Evolutionary conservation across 352 stramenopile genomes (phyloP).

Genomic region (Salisapilia sapeloensis): DNA sequence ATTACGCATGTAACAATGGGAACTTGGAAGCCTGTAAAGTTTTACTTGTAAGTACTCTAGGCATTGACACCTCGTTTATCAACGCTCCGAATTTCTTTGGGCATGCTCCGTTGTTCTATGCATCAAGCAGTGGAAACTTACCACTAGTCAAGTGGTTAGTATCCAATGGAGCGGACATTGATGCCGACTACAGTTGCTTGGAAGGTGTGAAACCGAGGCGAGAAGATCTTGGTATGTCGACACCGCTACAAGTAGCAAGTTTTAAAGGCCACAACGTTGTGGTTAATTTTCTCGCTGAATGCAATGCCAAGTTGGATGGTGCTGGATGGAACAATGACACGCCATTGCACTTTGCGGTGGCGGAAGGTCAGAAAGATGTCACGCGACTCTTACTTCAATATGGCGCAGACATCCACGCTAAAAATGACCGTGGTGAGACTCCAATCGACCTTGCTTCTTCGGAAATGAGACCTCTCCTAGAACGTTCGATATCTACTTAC

Average conservation of each 20-base stretch:
- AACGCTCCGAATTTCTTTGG: conserved; percentile 66
- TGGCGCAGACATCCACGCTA: conserved; percentile 43
- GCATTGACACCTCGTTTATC: conserved; percentile 29
- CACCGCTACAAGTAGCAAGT: conserved; percentile 56
- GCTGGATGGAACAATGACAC: conserved; percentile 56
- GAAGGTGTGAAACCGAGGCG: conserved; percentile 24
- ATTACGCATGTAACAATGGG: conserved; percentile 69
- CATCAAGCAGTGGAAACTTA: conserved; percentile 44
- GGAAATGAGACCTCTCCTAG: conserved; percentile 19
- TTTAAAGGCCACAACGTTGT: conserved; percentile 54
- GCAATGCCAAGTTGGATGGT: conserved; percentile 54
- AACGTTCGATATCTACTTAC: too few relatives aligned
- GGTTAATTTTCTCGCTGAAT: conserved; percentile 67
- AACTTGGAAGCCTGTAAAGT: conserved; percentile 73
- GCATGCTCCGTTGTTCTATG: conserved; percentile 68
- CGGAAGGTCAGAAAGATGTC: conserved; percentile 35
- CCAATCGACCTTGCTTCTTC: conserved; percentile 41
- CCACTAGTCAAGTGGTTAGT: conserved; percentile 74
- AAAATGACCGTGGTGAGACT: conserved; percentile 34
- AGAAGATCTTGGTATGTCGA: conserved; percentile 53
- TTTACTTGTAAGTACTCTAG: conserved; percentile 55
- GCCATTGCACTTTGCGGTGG: conserved; percentile 46
- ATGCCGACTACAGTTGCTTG: conserved; percentile 61
- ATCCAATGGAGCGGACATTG: conserved; percentile 69
- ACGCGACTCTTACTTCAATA: conserved; percentile 53